Base-by-base conservation (phyloP, 169 alveolate species). In the Cystoisospora suis region DNA sequence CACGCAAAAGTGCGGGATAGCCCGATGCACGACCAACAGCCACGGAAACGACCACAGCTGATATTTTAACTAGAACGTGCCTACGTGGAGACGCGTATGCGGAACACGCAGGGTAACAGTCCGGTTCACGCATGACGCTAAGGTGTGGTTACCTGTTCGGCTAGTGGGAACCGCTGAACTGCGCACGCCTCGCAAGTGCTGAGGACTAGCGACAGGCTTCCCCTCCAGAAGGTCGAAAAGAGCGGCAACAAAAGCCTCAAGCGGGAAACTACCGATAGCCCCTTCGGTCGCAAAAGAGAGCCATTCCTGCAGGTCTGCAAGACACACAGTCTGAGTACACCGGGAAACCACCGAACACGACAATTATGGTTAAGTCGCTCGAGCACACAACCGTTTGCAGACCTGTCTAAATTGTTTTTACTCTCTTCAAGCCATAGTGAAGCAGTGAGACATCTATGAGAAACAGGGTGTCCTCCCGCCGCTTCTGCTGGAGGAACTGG, bases 231-330 rank as follows among this genome's bases (percentile, higher is more conserved):
- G 91, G 59, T 46, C 42, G 58, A 87, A 87, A 46, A 87, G 77
- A 34, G 91, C 91, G 34, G 77, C 45, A 59, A 87, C 56, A 53
- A 87, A 79, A 38, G 75, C 86, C 86, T 87, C 86, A 34, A 87
- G 61, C 36, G 91, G 91, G 91, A 87, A 87, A n/a, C 59, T 36
- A 0, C 91, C 91, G n/a, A 87, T n/a, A 40, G 77, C 56, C 77
- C 58, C 91, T 20, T 87, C 91, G 29, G 86, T 87, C 77, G 91
- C 91, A 49, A 46, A 87, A 23, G 91, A 87, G 5, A 87, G 86
- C 91, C 91, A 87, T 79, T 87, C 86, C 91, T 87, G 91, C 59
- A 87, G 59, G 29, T 87, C 91, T 29, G 87, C 42, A 72, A 87
- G 59, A 49, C 91, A 87, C 38, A 86, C 91, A 85, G 79, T n/a